phyloP scores from a whole-genome alignment of 2,329 filamentous ascomycete species.

The Fusarium papillatum region DNA sequence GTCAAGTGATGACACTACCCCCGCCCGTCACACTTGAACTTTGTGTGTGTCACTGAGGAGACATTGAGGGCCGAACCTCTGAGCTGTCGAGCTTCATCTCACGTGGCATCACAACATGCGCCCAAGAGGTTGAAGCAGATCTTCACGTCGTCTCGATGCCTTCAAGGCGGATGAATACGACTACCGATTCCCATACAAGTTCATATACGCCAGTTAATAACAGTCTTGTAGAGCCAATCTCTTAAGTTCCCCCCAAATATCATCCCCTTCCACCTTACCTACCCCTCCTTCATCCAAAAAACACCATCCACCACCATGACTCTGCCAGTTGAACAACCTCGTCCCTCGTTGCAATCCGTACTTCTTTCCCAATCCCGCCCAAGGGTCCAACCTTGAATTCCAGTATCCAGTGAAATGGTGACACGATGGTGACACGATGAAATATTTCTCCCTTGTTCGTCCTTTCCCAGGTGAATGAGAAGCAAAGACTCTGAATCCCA shows the following conservation, averaged over 20 bases:
- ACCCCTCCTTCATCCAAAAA: neutral
- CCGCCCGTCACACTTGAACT: neutral
- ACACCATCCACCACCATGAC: neutral
- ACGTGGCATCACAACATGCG: neutral
- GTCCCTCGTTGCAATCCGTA: neutral
- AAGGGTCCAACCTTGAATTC: neutral
- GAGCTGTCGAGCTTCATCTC: neutral
- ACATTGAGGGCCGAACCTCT: neutral
- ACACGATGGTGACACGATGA: conserved; percentile 29
- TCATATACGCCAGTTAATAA: neutral
- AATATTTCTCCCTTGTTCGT: conserved; percentile 13
- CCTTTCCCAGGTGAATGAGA: neutral
- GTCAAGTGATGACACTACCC: neutral
- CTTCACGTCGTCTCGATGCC: neutral
- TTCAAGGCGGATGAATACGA: neutral
- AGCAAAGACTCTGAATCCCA: neutral
- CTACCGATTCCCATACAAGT: neutral
- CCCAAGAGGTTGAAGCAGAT: neutral
- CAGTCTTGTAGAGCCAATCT: neutral
- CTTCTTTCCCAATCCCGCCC: neutral
- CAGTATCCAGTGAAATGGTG: conserved; percentile 16
- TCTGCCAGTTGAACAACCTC: neutral
- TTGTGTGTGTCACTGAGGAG: neutral
- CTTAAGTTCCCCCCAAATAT: neutral
- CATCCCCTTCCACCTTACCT: neutral